Conservation (phyloP, 495 filamentous ascomycete species). For the Hypoxylon subgilvum region DNA sequence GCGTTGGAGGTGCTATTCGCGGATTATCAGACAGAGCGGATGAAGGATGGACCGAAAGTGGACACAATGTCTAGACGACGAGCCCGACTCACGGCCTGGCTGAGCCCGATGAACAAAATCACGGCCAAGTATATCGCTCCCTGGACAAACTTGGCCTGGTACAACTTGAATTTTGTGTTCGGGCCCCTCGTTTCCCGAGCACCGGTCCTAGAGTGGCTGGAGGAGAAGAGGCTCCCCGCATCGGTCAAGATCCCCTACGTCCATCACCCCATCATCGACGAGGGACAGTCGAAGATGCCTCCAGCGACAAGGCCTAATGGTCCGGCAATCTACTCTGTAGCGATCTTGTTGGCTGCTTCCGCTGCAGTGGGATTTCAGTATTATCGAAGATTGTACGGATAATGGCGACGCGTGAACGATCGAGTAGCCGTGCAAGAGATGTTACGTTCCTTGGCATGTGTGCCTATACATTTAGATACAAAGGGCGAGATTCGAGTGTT, state of each 20-base stretch:
- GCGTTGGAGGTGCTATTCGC: slow-evolving; percentile 28
- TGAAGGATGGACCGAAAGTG: slow-evolving; percentile 21
- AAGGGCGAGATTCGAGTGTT: no score
- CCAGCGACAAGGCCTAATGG: background rate
- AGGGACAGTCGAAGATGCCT: background rate
- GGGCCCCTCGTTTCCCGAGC: slow-evolving; percentile 26
- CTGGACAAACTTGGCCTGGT: slow-evolving; percentile 11
- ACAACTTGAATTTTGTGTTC: slow-evolving; percentile 6
- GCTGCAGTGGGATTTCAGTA: slow-evolving; percentile 20
- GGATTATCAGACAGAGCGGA: slow-evolving; percentile 29
- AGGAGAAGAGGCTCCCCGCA: slow-evolving; percentile 17
- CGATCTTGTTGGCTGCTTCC: slow-evolving; percentile 1
- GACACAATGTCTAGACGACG: slow-evolving; percentile 31
- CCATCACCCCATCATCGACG: slow-evolving; percentile 6
- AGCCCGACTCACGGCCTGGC: slow-evolving; percentile 25
- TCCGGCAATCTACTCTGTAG: background rate
- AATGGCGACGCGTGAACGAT: background rate
- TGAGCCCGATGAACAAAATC: slow-evolving; percentile 22
- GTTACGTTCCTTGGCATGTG: background rate
- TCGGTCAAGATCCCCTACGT: slow-evolving; percentile 7
- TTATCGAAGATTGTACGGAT: slow-evolving; percentile 6
- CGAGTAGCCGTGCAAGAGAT: background rate
- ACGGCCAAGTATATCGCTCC: slow-evolving; percentile 30
- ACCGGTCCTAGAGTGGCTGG: slow-evolving; percentile 35
- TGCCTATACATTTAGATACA: no score